A percentile compares a stretch with the other conserved stretches of the same genome.
Evolutionary conservation across 805 yeast species (phyloP).

Genomic region (Candida tibetensis): DNA sequence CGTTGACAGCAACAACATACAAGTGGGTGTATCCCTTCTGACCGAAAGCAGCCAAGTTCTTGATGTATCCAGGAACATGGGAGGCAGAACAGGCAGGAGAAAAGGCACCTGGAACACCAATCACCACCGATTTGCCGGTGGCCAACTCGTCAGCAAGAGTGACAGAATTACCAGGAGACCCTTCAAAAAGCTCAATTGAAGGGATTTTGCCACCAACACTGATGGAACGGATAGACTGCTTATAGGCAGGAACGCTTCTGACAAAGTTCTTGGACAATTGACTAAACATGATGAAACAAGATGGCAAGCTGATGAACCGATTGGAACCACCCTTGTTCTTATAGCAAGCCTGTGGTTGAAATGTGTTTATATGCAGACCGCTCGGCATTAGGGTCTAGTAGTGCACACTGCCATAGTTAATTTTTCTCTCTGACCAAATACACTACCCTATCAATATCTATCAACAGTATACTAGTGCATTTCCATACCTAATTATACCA

Average conservation of each 20-base stretch:
- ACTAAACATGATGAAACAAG: slow-evolving; percentile 3
- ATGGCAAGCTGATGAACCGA: too few species aligned
- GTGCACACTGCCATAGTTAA: too few species aligned
- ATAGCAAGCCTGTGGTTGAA: too few species aligned
- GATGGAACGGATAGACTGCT: slow-evolving; percentile 8
- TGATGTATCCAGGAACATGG: slow-evolving; percentile 74
- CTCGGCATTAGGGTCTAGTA: too few species aligned
- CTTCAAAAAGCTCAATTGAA: slow-evolving; percentile 51
- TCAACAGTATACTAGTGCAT: too few species aligned
- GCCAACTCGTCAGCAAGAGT: slow-evolving; percentile 49
- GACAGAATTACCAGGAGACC: slow-evolving; percentile 62
- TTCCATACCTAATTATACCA: too few species aligned
- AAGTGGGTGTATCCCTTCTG: slow-evolving; percentile 64
- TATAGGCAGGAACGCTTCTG: background rate
- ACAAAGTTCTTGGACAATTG: slow-evolving; percentile 4
- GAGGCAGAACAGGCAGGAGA: slow-evolving; percentile 74
- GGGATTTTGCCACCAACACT: slow-evolving; percentile 62
- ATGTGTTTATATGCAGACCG: too few species aligned
- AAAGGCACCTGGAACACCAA: slow-evolving; percentile 62
- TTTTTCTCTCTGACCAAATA: too few species aligned
- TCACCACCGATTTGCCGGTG: slow-evolving; percentile 33
- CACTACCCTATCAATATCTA: too few species aligned
- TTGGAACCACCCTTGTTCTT: too few species aligned
- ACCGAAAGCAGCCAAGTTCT: slow-evolving; percentile 48
- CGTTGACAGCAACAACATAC: slow-evolving; percentile 77